Conservation (phyloP, 2,329 filamentous ascomycete genomes). For the Cladophialophora chaetospira region DNA sequence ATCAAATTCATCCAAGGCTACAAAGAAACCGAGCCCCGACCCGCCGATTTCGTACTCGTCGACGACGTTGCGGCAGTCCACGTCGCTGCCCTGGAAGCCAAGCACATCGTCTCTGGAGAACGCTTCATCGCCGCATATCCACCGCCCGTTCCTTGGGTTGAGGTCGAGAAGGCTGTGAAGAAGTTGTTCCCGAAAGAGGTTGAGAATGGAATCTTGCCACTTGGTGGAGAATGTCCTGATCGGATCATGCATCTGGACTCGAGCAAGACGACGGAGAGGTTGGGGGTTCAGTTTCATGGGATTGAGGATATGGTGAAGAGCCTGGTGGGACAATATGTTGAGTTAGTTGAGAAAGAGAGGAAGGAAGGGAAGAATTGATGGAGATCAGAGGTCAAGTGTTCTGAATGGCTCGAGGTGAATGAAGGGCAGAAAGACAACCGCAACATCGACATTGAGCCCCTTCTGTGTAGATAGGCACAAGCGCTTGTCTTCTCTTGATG, state of each 20-base stretch:
- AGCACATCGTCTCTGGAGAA: slow-evolving; percentile 38
- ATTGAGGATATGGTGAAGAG: slow-evolving; percentile 2
- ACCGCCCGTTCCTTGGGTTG: neutral
- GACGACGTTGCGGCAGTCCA: slow-evolving; percentile 46
- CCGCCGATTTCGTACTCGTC: slow-evolving; percentile 43
- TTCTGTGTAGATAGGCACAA: too few species aligned
- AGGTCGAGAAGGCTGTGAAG: slow-evolving; percentile 36
- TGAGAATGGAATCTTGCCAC: slow-evolving; percentile 18
- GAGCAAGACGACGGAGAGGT: slow-evolving; percentile 1
- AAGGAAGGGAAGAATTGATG: slow-evolving; percentile 19
- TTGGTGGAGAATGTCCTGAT: neutral
- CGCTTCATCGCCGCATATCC: slow-evolving; percentile 37
- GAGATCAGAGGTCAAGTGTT: too few species aligned
- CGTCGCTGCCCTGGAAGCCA: slow-evolving; percentile 40
- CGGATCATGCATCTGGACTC: neutral
- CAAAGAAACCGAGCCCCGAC: slow-evolving; percentile 34
- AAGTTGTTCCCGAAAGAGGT: slow-evolving; percentile 40
- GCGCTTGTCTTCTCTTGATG: too few species aligned
- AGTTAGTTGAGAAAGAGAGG: slow-evolving; percentile 15
- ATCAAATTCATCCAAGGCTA: slow-evolving; percentile 12
- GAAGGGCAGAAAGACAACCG: too few species aligned
- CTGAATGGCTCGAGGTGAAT: too few species aligned
- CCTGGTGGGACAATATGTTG: neutral
- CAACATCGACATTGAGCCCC: too few species aligned
- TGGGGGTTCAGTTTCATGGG: neutral